A percentile compares a stretch with the other conserved stretches of the same genome.
Evolutionary conservation across 1,139 yeast species (phyloP).

Genomic region (Meyerozyma elateridarum): DNA sequence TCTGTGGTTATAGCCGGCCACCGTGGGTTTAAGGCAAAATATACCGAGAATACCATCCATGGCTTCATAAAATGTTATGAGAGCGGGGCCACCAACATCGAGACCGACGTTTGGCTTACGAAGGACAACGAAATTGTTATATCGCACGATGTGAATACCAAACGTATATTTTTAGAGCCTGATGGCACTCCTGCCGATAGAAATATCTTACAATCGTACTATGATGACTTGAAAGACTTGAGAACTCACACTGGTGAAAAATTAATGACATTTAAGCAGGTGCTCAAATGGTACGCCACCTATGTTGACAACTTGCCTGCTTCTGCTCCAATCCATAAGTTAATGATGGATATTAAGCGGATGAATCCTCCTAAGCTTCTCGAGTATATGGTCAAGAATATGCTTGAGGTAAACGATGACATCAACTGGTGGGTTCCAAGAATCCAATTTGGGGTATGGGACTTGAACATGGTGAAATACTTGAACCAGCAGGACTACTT

Average conservation of each 20-base stretch:
- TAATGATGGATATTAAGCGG: slow-evolving; percentile 82
- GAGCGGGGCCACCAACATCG: slow-evolving; percentile 68
- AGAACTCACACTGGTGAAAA: slow-evolving; percentile 53
- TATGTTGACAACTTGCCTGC: slow-evolving; percentile 25
- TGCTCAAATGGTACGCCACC: slow-evolving; percentile 53
- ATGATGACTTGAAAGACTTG: slow-evolving; percentile 43
- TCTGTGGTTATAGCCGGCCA: slow-evolving; percentile 37
- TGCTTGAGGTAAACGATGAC: slow-evolving; percentile 46
- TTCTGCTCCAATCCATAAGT: slow-evolving; percentile 18
- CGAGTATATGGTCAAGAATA: slow-evolving; percentile 45
- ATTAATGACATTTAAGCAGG: slow-evolving; percentile 57
- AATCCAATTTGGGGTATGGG: slow-evolving; percentile 81
- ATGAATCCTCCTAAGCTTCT: slow-evolving; percentile 60
- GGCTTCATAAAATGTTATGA: slow-evolving; percentile 71
- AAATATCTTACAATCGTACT: slow-evolving; percentile 37
- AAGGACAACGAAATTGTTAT: slow-evolving; percentile 70
- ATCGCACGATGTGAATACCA: slow-evolving; percentile 65
- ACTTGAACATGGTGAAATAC: slow-evolving; percentile 56
- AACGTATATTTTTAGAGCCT: slow-evolving; percentile 53
- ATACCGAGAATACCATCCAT: slow-evolving; percentile 73
- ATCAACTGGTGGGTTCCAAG: slow-evolving; percentile 61
- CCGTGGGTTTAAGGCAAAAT: slow-evolving; percentile 53
- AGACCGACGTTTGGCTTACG: slow-evolving; percentile 80
- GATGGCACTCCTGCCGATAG: slow-evolving; percentile 37
- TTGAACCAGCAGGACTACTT: slow-evolving; percentile 38